These are phyloP conservation scores for Botrytis paeoniae DNA, from an alignment of 2,329 filamentous ascomycete species.

Conservation along the genomic window DNA sequence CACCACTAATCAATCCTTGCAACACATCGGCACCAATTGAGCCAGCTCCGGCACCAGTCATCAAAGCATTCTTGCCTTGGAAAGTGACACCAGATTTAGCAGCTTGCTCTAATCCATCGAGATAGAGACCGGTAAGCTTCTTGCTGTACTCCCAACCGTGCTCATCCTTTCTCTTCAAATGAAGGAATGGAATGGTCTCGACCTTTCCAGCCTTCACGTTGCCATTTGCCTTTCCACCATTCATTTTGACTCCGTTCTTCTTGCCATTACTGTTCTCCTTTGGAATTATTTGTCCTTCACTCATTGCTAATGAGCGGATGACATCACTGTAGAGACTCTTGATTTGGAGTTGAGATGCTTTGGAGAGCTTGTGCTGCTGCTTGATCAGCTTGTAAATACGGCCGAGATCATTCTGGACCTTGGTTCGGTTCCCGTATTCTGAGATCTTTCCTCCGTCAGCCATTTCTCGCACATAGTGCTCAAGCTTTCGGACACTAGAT, in stretches of 20 bases:
- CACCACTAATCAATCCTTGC: slow-evolving; percentile 92
- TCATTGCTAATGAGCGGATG: slow-evolving; percentile 92
- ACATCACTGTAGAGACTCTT: slow-evolving; percentile 93
- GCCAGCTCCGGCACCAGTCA: slow-evolving; percentile 96
- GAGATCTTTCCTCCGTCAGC: slow-evolving; percentile 97
- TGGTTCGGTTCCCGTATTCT: slow-evolving; percentile 96
- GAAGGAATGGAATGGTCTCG: slow-evolving; percentile 95
- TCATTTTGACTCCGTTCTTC: slow-evolving; percentile 46
- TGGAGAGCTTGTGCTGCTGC: slow-evolving; percentile 96
- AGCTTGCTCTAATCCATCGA: slow-evolving; percentile 86
- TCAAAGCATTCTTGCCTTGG: slow-evolving; percentile 91
- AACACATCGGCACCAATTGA: slow-evolving; percentile 97
- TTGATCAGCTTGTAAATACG: slow-evolving; percentile 98
- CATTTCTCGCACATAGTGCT: slow-evolving; percentile 99
- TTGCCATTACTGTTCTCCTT: slow-evolving; percentile 67
- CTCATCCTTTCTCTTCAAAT: slow-evolving; percentile 89
- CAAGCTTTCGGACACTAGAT: slow-evolving; percentile 88
- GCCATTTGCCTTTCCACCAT: slow-evolving; percentile 42
- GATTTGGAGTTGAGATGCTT: slow-evolving; percentile 93
- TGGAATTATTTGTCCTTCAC: slow-evolving; percentile 93
- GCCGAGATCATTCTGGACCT: slow-evolving; percentile 93
- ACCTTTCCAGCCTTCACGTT: slow-evolving; percentile 77
- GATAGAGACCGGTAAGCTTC: slow-evolving; percentile 89
- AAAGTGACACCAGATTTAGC: slow-evolving; percentile 86
- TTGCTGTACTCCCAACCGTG: slow-evolving; percentile 99